Base-by-base conservation (phyloP, 352 stramenopile species). In the Pythium diclinum region DNA sequence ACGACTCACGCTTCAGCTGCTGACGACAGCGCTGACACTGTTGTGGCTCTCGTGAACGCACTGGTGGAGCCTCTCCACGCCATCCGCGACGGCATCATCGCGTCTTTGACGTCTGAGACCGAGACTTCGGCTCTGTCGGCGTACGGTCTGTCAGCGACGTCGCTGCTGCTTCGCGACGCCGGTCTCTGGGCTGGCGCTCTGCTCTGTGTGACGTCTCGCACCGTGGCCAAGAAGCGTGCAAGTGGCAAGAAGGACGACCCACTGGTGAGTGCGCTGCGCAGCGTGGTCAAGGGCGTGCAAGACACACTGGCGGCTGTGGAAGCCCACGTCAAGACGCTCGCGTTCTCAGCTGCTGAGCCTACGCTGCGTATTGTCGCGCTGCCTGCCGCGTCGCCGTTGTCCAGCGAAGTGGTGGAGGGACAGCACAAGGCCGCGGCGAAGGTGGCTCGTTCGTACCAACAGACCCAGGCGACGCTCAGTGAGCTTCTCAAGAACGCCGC, bases 241-340 rank as follows among this genome's bases (percentile, higher is more conserved):
- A 87, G 81, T 46, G 67, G 52, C 68, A 92, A 90, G 61, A 89
- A 87, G 59, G 83, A 81, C 54, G 78, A 89, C 25, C 47, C 69
- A 14, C 44, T 73, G 23, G 58, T 65, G 23, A 51, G 46, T 33
- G 78, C 74, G 0, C 62, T 92, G 56, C 81, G 83, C 14, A 74
- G 70, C 21, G 59, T 85, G 16, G 68, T 92, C 30, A 90, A 90
- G 68, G 73, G 73, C 55, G 77, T 89, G 57, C 79, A 88, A 30
- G 81, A 92, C 52, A 56, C 66, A 3, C 61, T 88, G 33, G 36
- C 44, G 21, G 51, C 65, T 0, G 72, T 92, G 23, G 74, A 85
- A 54, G 59, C 61, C 3, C 67, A 78, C 33, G 61, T 89, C 40
- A 52, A 67, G 8, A 49, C 68, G 2, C 60, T 89, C 19, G 42